Evolutionary conservation across 1,284 basidiomycete species (phyloP).

Genomic region (Leccinum solheimii): DNA sequence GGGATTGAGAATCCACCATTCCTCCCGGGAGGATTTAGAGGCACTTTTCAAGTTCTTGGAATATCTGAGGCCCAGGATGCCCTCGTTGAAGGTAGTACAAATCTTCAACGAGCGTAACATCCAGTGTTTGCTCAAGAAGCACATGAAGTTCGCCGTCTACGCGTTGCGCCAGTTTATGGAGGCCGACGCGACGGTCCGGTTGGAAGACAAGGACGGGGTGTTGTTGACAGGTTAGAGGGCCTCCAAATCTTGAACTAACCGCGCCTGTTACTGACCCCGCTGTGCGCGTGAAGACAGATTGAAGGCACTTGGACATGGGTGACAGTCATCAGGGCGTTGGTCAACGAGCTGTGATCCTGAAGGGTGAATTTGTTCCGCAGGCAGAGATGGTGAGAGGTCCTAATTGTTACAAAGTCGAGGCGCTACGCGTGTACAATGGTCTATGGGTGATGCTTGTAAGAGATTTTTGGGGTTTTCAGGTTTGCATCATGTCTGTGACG

Average conservation of each 20-base stretch:
- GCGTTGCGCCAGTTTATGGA: slow-evolving; percentile 10
- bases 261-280: too few species aligned
- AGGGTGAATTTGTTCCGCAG: too few species aligned
- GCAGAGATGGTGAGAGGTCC: too few species aligned
- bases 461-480: too few species aligned
- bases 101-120: slow-evolving; percentile 22
- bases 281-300: background rate
- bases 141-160: slow-evolving; percentile 14
- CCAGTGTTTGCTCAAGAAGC: slow-evolving; percentile 17
- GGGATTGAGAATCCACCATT: slow-evolving; percentile 10
- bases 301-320: background rate
- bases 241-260: background rate
- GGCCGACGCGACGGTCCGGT: slow-evolving; percentile 10
- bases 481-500: too few species aligned
- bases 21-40: slow-evolving; percentile 4
- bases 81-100: slow-evolving; percentile 28
- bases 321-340: too few species aligned
- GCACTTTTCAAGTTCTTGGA: slow-evolving; percentile 17
- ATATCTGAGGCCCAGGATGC: slow-evolving; percentile 11
- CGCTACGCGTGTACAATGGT: too few species aligned
- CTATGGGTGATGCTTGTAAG: too few species aligned
- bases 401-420: too few species aligned
- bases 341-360: background rate
- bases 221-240: too few species aligned
- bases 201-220: too few species aligned